Evolutionary conservation across 441 rosid species (phyloP), one percentile per base, ranked within the genome.

Genomic region (Populus trichocarpa): DNA sequence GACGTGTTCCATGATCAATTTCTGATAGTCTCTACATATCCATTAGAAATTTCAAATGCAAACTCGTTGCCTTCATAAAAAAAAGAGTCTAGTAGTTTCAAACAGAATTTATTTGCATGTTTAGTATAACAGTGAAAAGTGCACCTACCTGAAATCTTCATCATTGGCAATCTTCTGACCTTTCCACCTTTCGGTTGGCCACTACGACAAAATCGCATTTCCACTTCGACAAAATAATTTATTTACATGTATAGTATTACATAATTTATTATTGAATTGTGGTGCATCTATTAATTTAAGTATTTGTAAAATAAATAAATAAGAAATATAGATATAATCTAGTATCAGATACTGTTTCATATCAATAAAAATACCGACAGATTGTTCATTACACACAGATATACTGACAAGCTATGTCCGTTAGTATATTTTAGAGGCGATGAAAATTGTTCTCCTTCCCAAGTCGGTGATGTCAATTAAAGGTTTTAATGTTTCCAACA

Each of bases 121-220:
- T 38, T 69, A 25, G 3, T 14, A 71, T 73, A 16, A 50, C 57
- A 50, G 8, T 26, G 26, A 36, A 42, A n/a, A 10, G 50, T 66
- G 57, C 33, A 28, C n/a, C 71, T 30, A 91, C 98, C 98, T 92
- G 93, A 92, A 93, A 85, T 95, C 99, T 69, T 89, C 91, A 20
- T 90, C 92, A 63, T 93, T 87, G 0, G 92, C 96, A 25, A 95
- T 93, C 84, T 87, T 92, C 79, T 91, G 33, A 69, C 90, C 88
- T 72, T 81, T 87, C 97, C 97, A 94, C 42, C 83, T 85, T 87
- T 91, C 89, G 69, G 93, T 93, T 0, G 95, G 94, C 94, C 94
- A 94, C 79, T 88, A 90, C 1, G 97, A 92, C 68, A 92, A 74
- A 80, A 92, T 80, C 1, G 95, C 98, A 42, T 92, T 93, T 9